These are phyloP conservation scores for Arthrobotrys sinensis DNA, from an alignment of 2,329 filamentous ascomycete species.

Conservation along the genomic window DNA sequence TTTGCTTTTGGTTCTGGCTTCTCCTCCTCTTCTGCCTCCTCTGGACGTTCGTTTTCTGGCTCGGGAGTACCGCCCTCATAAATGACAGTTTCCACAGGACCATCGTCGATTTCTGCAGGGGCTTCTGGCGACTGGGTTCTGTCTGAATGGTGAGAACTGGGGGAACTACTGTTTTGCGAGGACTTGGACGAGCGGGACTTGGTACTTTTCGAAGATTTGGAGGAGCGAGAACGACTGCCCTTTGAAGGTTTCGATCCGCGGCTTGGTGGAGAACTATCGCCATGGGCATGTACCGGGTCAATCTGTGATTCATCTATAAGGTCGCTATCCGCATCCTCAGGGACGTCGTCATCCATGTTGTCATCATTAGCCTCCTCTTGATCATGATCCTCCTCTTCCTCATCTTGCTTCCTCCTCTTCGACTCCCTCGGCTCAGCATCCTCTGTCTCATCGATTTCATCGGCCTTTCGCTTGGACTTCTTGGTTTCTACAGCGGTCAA, in stretches of 20 bases:
- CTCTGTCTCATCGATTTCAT: not conserved
- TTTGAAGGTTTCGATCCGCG: too few species aligned
- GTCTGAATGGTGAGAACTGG: not conserved
- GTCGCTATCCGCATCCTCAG: not conserved
- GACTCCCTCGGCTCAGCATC: not conserved
- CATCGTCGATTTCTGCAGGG: not conserved
- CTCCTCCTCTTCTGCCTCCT: constrained; percentile 7
- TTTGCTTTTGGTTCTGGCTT: constrained; percentile 12
- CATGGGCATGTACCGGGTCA: too few species aligned
- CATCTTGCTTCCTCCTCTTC: constrained; percentile 1
- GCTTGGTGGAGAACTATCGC: too few species aligned
- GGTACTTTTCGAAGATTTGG: not conserved
- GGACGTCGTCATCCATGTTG: not conserved
- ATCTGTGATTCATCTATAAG: too few species aligned
- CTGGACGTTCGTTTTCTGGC: not conserved
- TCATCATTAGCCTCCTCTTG: not conserved
- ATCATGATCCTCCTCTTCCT: not conserved
- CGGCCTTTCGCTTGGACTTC: constrained; percentile 14
- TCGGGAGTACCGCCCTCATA: not conserved
- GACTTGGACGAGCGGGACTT: too few species aligned
- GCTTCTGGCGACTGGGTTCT: not conserved
- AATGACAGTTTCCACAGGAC: not conserved
- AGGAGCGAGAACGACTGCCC: too few species aligned
- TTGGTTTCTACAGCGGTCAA: not conserved
- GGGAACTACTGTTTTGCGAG: too few species aligned